Evolutionary conservation across 2,329 filamentous ascomycete genomes (phyloP).

Genomic region (Dothistroma pini): DNA sequence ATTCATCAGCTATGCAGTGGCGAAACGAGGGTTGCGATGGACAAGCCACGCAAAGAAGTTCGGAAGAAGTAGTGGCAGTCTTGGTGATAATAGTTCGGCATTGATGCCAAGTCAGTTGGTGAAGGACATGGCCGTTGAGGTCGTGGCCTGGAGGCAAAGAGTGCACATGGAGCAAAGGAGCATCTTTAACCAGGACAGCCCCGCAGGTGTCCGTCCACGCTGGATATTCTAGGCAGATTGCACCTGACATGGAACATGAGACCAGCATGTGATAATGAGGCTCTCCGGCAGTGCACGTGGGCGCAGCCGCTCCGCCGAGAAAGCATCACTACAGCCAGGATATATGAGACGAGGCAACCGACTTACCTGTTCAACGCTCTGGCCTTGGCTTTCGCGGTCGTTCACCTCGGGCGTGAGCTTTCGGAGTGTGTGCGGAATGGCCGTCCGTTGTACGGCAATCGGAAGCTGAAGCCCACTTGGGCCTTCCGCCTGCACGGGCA

Average conservation of each 20-base stretch:
- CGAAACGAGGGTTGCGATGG: constrained; percentile 73
- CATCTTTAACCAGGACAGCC: constrained; percentile 2
- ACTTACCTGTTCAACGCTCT: constrained; percentile 20
- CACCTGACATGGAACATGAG: constrained; percentile 3
- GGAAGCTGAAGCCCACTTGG: not conserved
- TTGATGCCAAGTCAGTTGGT: constrained; percentile 38
- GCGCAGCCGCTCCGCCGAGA: constrained; percentile 19
- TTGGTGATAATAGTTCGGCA: constrained; percentile 78
- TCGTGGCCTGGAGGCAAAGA: not conserved
- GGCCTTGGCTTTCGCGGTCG: constrained; percentile 3
- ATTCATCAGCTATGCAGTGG: constrained; percentile 59
- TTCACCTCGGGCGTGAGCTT: constrained; percentile 13
- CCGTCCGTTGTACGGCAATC: not conserved
- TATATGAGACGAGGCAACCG: constrained; percentile 2
- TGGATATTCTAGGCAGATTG: constrained; percentile 4
- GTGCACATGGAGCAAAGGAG: constrained; percentile 19
- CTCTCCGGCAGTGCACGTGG: constrained; percentile 11
- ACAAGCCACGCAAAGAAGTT: constrained; percentile 80
- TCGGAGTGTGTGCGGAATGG: not conserved
- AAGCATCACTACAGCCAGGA: constrained; percentile 2
- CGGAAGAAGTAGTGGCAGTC: constrained; percentile 93
- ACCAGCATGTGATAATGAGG: constrained; percentile 6
- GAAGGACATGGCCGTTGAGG: constrained; percentile 6
- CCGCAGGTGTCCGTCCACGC: constrained; percentile 1
- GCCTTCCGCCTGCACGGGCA: constrained; percentile 9